Percentiles rank a stretch among this genome's conserved stretches.
phyloP scores from a whole-genome alignment of 768 basidiomycete genomes.

The Fomitopsis pulvina region DNA sequence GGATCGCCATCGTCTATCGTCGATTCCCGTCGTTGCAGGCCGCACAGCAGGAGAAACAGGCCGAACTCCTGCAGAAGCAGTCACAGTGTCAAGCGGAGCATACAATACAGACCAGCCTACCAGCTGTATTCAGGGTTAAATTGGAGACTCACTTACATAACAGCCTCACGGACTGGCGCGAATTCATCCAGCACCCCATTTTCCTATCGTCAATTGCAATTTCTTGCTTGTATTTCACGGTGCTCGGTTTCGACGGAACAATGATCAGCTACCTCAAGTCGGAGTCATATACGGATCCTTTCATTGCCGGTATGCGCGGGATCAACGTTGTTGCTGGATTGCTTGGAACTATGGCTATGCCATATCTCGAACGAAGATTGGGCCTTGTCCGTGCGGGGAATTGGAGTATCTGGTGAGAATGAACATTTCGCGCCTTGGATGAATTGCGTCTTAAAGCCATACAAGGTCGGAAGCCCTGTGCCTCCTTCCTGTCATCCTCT shows the following conservation, averaged over 20 bases:
- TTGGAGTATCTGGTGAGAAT: constrained; percentile 42
- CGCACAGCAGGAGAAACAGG: constrained; percentile 19
- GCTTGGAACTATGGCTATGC: constrained; percentile 38
- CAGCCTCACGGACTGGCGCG: constrained; percentile 27
- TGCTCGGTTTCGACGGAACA: constrained; percentile 43
- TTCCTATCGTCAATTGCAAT: constrained; percentile 37
- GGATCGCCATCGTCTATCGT: constrained; percentile 33
- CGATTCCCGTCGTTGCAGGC: constrained; percentile 28
- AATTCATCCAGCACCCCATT: constrained; percentile 32
- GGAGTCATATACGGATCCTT: constrained; percentile 36
- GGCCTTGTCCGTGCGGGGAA: constrained; percentile 41
- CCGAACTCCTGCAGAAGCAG: background rate
- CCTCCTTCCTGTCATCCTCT: constrained; percentile 38
- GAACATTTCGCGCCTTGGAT: background rate
- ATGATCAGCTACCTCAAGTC: constrained; percentile 46
- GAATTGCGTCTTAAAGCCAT: background rate
- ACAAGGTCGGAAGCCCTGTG: constrained; percentile 33
- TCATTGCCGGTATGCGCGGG: constrained; percentile 44
- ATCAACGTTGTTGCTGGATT: constrained; percentile 40
- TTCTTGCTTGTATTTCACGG: constrained; percentile 38
- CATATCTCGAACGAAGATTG: constrained; percentile 32
- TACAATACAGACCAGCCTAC: background rate
- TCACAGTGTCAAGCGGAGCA: background rate
- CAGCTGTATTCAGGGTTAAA: background rate
- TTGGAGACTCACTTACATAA: background rate